These are phyloP conservation scores for Kwoniella newhampshirensis DNA, from an alignment of 768 basidiomycete genomes.

Conservation along the genomic window DNA sequence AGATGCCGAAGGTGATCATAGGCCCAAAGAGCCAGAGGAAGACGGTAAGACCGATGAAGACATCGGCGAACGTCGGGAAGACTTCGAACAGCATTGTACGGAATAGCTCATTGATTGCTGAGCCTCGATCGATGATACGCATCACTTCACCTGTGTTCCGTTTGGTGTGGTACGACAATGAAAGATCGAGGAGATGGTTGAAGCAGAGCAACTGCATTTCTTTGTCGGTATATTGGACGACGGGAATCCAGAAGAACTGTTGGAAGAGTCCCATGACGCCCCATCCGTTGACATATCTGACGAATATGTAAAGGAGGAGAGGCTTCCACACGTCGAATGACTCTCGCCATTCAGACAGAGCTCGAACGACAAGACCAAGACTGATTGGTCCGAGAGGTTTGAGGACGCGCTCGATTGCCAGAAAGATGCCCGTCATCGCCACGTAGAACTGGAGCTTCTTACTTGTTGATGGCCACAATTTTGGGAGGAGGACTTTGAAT, in stretches of 20 bases:
- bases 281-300: conserved; percentile 75
- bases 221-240: conserved; percentile 84
- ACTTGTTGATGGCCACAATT: conserved; percentile 78
- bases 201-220: conserved; percentile 85
- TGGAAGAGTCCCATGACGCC: conserved; percentile 59
- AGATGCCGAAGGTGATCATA: conserved; percentile 61
- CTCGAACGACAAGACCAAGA: conserved; percentile 64
- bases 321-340: conserved; percentile 62
- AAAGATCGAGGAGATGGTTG: conserved; percentile 81
- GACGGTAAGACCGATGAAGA: conserved; percentile 54
- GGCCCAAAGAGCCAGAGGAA: conserved; percentile 51
- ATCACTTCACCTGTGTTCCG: conserved; percentile 83
- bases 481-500: conserved; percentile 67
- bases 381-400: conserved; percentile 70
- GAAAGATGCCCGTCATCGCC: conserved; percentile 66
- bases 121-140: conserved; percentile 66
- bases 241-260: conserved; percentile 66
- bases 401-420: conserved; percentile 73
- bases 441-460: conserved; percentile 68
- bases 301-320: conserved; percentile 65
- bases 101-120: conserved; percentile 79
- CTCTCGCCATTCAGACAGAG: conserved; percentile 36
- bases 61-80: conserved; percentile 78
- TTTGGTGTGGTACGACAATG: conserved; percentile 76
- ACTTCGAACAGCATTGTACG: conserved; percentile 81